These are phyloP conservation scores for Delonix regia DNA, from an alignment of 306 rosid species.

Conservation along the genomic window DNA sequence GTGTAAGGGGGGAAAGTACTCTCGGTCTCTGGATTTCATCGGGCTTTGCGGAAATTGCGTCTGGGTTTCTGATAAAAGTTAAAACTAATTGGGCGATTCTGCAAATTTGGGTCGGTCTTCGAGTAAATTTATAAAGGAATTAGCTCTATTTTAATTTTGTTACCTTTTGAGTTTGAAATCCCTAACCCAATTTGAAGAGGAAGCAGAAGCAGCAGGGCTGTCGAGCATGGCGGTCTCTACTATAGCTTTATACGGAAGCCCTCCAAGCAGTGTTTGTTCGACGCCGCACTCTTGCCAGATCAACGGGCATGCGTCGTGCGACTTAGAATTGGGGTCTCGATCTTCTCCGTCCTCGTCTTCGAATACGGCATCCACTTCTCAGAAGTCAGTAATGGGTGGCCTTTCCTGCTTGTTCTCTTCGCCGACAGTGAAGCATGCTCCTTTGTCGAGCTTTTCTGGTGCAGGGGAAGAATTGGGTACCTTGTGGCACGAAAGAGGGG, in stretches of 20 bases:
- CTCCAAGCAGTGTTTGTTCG: slow-evolving; percentile 78
- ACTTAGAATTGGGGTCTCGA: slow-evolving; percentile 78
- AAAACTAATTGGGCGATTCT: slow-evolving; percentile 1
- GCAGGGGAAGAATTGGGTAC: slow-evolving; percentile 70
- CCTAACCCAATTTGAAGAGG: slow-evolving; percentile 31
- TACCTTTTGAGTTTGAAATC: slow-evolving; percentile 27
- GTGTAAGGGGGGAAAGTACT: neutral
- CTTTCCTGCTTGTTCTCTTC: slow-evolving; percentile 85
- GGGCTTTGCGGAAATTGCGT: neutral
- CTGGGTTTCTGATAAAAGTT: neutral
- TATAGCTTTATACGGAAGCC: slow-evolving; percentile 82
- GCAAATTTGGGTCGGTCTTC: neutral
- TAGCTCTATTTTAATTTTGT: neutral
- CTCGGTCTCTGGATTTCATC: slow-evolving; percentile 5
- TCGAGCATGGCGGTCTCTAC: slow-evolving; percentile 78
- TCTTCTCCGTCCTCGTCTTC: slow-evolving; percentile 70
- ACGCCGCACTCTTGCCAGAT: slow-evolving; percentile 76
- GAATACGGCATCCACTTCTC: slow-evolving; percentile 63
- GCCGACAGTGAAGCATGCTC: slow-evolving; percentile 54
- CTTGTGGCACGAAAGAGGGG: slow-evolving; percentile 58
- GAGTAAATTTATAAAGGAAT: neutral
- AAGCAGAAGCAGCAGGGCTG: neutral
- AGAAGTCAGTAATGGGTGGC: slow-evolving; percentile 74
- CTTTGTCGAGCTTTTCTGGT: slow-evolving; percentile 58
- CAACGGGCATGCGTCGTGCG: slow-evolving; percentile 64